Evolutionary conservation across 495 filamentous ascomycete genomes (phyloP), one percentile per base, ranked within the genome.

Genomic region (Halenospora varia): DNA sequence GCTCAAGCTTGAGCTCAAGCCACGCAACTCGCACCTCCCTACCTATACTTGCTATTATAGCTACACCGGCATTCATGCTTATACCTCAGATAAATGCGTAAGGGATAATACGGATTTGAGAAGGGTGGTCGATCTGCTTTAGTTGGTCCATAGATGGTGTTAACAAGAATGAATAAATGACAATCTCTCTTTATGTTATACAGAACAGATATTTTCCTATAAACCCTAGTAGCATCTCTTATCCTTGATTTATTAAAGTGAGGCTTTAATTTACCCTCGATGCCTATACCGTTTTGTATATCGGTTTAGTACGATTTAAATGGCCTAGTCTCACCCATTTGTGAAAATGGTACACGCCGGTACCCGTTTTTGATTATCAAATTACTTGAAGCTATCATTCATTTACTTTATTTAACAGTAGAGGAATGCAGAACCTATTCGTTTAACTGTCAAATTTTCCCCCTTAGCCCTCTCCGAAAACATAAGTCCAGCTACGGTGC

Each of bases 21-120:
- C n/a, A 26, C 24, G 48, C 48, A 47, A 53, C 40, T 20, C 49
- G 23, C 10, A 53, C 48, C 17, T 26, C 48, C 50, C 39, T 53
- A 29, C 56, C 23, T 1, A 35, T 53, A 22, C 22, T 53, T 45
- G 39, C 40, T 23, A 17, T 57, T 15, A 57, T 57, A 11, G 25
- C 20, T 42, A 18, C 22, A 20, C 56, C 56, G 42, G 56, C 46
- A 1, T 35, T 23, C 15, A 26, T 59, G 25, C n/a, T 59, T 25
- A 3, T 53, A 19, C 56, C 56, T 29, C 22, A 48, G 47, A 47
- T 59, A 45, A 52, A 51, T 57, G 11, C 35, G n/a, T 57, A 18
- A 57, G 46, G 13, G 9, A 20, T 25, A 24, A 2, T 13, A n/a
- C n/a, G n/a, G n/a, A n/a, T 35, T 35, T 6, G 13, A 35, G 29